Percentiles rank a stretch among this genome's conserved stretches.
Evolutionary conservation across 148 eudicot genomes (phyloP).

Genomic region (Limonium bicolor): DNA sequence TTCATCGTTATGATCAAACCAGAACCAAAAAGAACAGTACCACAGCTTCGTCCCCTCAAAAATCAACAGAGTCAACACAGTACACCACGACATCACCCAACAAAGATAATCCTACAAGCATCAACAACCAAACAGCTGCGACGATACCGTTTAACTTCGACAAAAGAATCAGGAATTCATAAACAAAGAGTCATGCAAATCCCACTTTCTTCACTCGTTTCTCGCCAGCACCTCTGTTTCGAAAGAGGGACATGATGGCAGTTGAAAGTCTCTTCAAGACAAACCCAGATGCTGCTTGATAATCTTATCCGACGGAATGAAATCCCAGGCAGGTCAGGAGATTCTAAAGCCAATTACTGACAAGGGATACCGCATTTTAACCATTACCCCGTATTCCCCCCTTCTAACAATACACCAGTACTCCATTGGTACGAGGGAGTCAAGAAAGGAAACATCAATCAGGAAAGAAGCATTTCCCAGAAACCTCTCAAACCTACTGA

Average conservation of each 20-base stretch:
- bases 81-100: too few relatives aligned
- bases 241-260: background rate
- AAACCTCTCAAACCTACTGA: constrained; percentile 5
- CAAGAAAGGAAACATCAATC: constrained; percentile 1
- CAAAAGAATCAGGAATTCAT: too few relatives aligned
- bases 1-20: too few relatives aligned
- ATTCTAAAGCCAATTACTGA: background rate
- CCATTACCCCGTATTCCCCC: background rate
- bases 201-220: constrained; percentile 3
- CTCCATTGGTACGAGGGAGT: background rate
- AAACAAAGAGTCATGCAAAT: too few relatives aligned
- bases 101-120: too few relatives aligned
- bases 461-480: background rate
- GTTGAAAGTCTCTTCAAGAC: background rate
- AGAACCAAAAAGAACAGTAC: too few relatives aligned
- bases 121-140: too few relatives aligned
- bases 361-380: background rate
- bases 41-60: too few relatives aligned
- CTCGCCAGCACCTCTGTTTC: background rate
- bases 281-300: background rate
- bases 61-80: too few relatives aligned
- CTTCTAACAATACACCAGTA: constrained; percentile 2
- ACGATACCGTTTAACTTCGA: too few relatives aligned
- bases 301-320: background rate
- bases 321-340: background rate